A percentile compares a stretch with the other conserved stretches of the same genome.
Conservation (phyloP, 169 alveolate genomes). For the Babesia sp. region DNA sequence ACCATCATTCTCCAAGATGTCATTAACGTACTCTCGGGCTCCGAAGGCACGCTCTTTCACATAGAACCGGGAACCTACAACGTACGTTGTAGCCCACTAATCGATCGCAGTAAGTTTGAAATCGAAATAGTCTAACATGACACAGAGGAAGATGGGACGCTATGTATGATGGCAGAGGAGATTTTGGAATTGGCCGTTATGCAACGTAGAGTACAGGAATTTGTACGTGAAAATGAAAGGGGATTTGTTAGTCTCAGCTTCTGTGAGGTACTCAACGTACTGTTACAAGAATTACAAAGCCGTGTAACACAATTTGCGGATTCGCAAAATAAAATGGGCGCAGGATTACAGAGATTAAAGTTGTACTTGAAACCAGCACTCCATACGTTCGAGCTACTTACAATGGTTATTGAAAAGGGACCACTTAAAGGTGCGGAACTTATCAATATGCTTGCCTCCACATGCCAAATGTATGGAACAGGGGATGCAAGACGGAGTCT, state of each 20-base stretch:
- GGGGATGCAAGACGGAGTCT: slow-evolving; percentile 36
- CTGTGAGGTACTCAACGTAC: slow-evolving; percentile 46
- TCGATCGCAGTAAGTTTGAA: slow-evolving; percentile 19
- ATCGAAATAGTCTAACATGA: not conserved
- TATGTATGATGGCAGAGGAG: slow-evolving; percentile 41
- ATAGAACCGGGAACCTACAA: slow-evolving; percentile 12
- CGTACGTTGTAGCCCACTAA: slow-evolving; percentile 5
- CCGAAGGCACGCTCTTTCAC: slow-evolving; percentile 23
- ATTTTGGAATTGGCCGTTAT: slow-evolving; percentile 40
- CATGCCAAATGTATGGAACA: slow-evolving; percentile 22
- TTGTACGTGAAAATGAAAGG: slow-evolving; percentile 19
- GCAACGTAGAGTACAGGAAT: slow-evolving; percentile 44
- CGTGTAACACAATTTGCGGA: slow-evolving; percentile 44
- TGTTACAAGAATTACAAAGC: slow-evolving; percentile 62
- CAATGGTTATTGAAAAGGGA: not conserved
- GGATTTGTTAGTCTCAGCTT: slow-evolving; percentile 40
- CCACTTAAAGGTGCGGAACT: slow-evolving; percentile 6
- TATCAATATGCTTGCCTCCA: slow-evolving; percentile 7
- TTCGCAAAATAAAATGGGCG: slow-evolving; percentile 22
- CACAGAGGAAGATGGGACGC: slow-evolving; percentile 37
- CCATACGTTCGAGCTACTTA: slow-evolving; percentile 38
- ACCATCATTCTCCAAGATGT: slow-evolving; percentile 36
- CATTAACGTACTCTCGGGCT: slow-evolving; percentile 55
- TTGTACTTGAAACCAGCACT: slow-evolving; percentile 53
- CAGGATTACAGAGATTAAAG: slow-evolving; percentile 41